These are phyloP conservation scores for Chytriomyces hyalinus DNA, from an alignment of 192 early-diverging fungal genomes.

Conservation along the genomic window DNA sequence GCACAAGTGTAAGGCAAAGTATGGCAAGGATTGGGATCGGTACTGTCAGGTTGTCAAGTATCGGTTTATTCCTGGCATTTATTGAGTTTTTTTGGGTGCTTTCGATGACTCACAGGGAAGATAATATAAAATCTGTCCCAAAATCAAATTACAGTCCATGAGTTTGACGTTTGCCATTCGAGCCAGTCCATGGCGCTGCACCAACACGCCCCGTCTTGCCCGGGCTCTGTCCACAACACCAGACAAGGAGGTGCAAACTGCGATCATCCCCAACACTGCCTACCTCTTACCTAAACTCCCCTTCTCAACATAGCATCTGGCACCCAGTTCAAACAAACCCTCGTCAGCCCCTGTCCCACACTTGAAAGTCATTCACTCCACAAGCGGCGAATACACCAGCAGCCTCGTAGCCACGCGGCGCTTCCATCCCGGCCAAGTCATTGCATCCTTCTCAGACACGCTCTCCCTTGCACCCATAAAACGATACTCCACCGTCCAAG, in stretches of 20 bases:
- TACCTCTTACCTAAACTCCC: background rate
- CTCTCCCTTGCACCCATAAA: slow-evolving; percentile 24
- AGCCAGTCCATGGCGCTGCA: background rate
- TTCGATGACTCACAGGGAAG: no score
- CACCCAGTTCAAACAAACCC: background rate
- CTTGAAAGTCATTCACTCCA: slow-evolving; percentile 7
- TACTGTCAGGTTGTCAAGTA: slow-evolving; percentile 84
- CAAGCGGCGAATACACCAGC: slow-evolving; percentile 13
- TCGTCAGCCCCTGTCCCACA: background rate
- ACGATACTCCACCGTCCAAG: slow-evolving; percentile 39
- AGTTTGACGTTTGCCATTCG: no score
- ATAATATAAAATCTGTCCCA: no score
- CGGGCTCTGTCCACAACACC: background rate
- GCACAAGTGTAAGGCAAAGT: slow-evolving; percentile 87
- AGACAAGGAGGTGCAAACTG: background rate
- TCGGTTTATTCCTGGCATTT: slow-evolving; percentile 77
- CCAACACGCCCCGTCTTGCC: background rate
- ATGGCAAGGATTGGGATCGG: slow-evolving; percentile 89
- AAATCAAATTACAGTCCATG: no score
- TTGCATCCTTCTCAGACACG: slow-evolving; percentile 22
- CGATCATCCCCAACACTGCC: background rate
- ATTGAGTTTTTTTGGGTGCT: slow-evolving; percentile 8
- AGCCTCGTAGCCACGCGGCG: slow-evolving; percentile 6
- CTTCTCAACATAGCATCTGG: background rate
- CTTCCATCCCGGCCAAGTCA: slow-evolving; percentile 34